Evolutionary conservation across 1,284 basidiomycete genomes (phyloP), one percentile per base, ranked within the genome.

Genomic region (Cutaneotrichosporon mucoides): DNA sequence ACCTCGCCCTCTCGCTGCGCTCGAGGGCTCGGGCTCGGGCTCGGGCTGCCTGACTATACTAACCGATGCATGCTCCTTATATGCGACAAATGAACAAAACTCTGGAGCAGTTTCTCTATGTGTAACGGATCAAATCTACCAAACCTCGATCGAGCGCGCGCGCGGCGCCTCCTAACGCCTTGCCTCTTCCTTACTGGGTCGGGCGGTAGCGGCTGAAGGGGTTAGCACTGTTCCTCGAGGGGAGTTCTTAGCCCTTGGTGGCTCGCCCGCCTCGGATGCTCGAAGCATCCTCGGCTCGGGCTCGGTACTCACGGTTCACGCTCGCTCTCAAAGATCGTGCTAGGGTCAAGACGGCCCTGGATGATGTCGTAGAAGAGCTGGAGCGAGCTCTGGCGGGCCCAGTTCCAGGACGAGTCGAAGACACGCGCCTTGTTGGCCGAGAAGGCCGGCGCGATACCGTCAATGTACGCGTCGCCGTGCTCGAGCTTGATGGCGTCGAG

Each of bases 361-460:
- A 97, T 91, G 77, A 98, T 95, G 75, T 97, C 94, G 80, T 94
- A 97, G 81, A 88, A 98, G 89, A 98, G 92, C 62, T 90, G 82
- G 44, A 98, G 83, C 34, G 93, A 91, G 66, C 95, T 92, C 80
- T 97, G 93, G 67, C 95, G 88, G 54, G 90, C 93, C 96, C 95
- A 99, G 78, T 99, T 99, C 95, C 95, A 99, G 10, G 89, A 92
- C 9, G 93, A 97, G 76, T 97, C 93, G 81, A 99, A 99, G 74
- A 90, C 91, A 53, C 96, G 90, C 15, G 94, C 95, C 80, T 99
- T 99, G 75, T 95, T 83, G 3, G 90, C 87, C 71, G 94, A 90
- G 80, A 99, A 99, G 60, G 85, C 83, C n/a, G 95, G 94, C 74
- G 93, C 86, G 66, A 99, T 96, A 49, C 95, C 95, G 59, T 96